phyloP scores from a whole-genome alignment of 768 basidiomycete species.

The Suillus fuscotomentosus region DNA sequence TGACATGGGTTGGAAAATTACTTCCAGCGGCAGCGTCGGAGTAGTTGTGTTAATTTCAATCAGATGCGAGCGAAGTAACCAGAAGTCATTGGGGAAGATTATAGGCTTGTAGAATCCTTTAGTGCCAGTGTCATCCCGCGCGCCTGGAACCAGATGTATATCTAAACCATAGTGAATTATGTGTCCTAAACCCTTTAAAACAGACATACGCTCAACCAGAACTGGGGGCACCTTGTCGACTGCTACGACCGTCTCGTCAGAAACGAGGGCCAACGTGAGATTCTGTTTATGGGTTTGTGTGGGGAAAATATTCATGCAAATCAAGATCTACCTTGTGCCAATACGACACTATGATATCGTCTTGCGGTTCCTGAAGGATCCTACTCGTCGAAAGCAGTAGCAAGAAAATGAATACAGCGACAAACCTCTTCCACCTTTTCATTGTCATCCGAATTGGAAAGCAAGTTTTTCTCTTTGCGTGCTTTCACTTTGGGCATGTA shows the following conservation, averaged over 20 bases:
- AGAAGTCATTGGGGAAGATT: slow-evolving; percentile 93
- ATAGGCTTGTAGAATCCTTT: slow-evolving; percentile 83
- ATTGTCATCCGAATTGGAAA: slow-evolving; percentile 42
- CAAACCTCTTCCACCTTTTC: slow-evolving; percentile 53
- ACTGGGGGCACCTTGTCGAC: slow-evolving; percentile 57
- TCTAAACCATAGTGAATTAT: slow-evolving; percentile 39
- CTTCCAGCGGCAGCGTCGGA: slow-evolving; percentile 69
- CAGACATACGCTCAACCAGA: slow-evolving; percentile 56
- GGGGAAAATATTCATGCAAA: slow-evolving; percentile 2
- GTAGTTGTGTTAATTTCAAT: slow-evolving; percentile 86
- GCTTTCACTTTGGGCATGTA: slow-evolving; percentile 71
- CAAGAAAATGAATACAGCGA: slow-evolving; percentile 8
- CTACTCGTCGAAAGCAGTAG: slow-evolving; percentile 7
- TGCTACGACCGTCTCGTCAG: slow-evolving; percentile 59
- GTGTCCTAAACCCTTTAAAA: slow-evolving; percentile 2
- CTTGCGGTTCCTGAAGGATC: slow-evolving; percentile 31
- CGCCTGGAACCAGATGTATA: slow-evolving; percentile 55
- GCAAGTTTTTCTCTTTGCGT: slow-evolving; percentile 82
- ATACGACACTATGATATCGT: slow-evolving; percentile 71
- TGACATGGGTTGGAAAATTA: slow-evolving; percentile 84
- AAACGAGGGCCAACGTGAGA: slow-evolving; percentile 82
- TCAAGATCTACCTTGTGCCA: slow-evolving; percentile 66
- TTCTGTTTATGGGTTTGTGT: slow-evolving; percentile 49
- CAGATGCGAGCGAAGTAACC: slow-evolving; percentile 83
- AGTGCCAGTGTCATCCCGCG: slow-evolving; percentile 63